Base-by-base conservation (phyloP, 345 rosid species). In the Hibiscus syriacus region DNA sequence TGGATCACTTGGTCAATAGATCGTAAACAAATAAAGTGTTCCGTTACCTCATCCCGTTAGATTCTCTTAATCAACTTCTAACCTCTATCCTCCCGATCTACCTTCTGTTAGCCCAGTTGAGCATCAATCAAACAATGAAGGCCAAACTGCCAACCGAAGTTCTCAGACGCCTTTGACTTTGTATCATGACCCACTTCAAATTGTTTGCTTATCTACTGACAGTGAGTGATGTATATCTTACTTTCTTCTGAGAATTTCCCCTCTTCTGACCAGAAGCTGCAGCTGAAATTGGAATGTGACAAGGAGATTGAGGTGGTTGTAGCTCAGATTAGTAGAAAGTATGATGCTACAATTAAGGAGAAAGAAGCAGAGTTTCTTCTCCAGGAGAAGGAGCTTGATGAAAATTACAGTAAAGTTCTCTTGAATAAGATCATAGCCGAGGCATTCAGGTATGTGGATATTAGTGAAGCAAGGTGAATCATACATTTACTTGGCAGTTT, bases 391-490 rank as follows among this genome's bases (percentile, higher is more conserved):
- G 80, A 83, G 67, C 67, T 89, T 49, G 83, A 78, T 20, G 23
- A 59, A 64, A 76, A 71, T 68, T 68, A 72, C 49, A 32, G 62
- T 55, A 79, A 73, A 72, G 84, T 86, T 69, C 39, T 68, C 61
- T 69, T 78, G 87, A 82, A 79, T 70, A 83, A 76, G 84, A 75
- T 85, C 26, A 72, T 89, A 79, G 92, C 92, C 0, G 86, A 82
- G 50, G 87, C 85, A 36, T 83, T 89, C 73, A 73, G 82, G 66
- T 69, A 69, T 85, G 83, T 36, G 56, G 87, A 82, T 61, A 25
- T n/a, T 22, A 83, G 60, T 70, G 63, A 80, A 65, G 54, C 80
- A 72, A 78, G 94, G 90, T 85, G 39, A 6, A 53, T 58, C 19
- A 16, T 63, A 26, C 43, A 16, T 17, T 58, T 36, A 19, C 45